Base-by-base conservation (phyloP, 306 rosid genomes). In the Alnus glutinosa region DNA sequence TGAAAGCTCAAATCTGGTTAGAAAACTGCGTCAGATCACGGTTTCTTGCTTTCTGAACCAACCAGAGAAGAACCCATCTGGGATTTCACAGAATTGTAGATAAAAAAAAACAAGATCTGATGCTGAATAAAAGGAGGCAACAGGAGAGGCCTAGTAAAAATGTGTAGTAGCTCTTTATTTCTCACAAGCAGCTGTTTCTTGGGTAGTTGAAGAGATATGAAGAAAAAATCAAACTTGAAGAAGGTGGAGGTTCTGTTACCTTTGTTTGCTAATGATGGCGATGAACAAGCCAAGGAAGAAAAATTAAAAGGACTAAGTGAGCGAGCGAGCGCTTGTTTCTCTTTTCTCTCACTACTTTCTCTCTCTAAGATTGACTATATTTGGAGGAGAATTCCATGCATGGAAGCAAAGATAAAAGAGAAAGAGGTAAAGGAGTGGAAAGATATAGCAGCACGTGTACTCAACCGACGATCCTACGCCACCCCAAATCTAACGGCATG, bases 361-460 rank as follows among this genome's bases (percentile, higher is more conserved):
- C 84, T 77, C 42, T 77, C 74, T 69, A 75, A 70, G 75, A 81
- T 88, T 84, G 89, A 82, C 87, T 86, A 83, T 78, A 72, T 82
- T 87, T 89, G 97, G 98, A 91, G 94, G 98, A 87, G 97, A 92
- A 92, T 92, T 88, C 93, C 97, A 92, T 94, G 97, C 98, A 94
- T 86, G 97, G 89, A 90, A 92, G 92, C 92, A 90, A 92, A 88
- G 90, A 62, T 82, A 74, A 80, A 55, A 49, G 63, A 78, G 74
- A 46, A 49, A 75, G 83, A 54, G 89, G 80, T 50, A 78, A 79
- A 77, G 82, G 66, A 63, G 77, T 58, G 77, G 76, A 44, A 75
- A 79, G 86, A 85, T 52, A 67, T 6, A 42, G 87, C 72, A 88
- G 90, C 98, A 94, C 97, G 97, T 94, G 98, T 89, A 92, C 90